Percentiles rank a stretch among this genome's conserved stretches.
Evolutionary conservation across 1,284 basidiomycete genomes (phyloP).

Genomic region (Veloporphyrellus conicus): DNA sequence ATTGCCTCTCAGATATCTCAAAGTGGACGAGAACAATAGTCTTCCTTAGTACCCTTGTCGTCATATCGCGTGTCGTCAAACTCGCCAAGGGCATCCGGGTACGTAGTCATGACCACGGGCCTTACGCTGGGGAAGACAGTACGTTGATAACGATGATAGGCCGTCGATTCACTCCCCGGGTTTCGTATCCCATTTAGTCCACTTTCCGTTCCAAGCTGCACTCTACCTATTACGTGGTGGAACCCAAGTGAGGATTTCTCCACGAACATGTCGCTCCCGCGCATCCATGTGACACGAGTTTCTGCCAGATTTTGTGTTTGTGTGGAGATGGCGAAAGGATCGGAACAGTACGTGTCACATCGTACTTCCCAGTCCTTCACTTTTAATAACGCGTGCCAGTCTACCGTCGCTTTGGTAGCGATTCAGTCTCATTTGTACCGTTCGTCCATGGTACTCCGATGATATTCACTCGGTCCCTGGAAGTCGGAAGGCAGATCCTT

Average conservation of each 20-base stretch:
- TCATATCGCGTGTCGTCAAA: conserved; percentile 15
- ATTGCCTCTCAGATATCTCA: conserved; percentile 17
- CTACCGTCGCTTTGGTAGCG: neutral
- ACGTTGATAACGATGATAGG: conserved; percentile 12
- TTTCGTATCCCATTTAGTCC: conserved; percentile 40
- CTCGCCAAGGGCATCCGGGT: conserved; percentile 14
- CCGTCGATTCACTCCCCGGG: conserved; percentile 37
- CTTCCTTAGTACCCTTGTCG: conserved; percentile 1
- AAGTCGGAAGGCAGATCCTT: neutral
- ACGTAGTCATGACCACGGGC: neutral
- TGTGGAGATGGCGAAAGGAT: neutral
- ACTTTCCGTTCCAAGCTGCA: conserved; percentile 34
- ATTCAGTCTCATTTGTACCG: neutral
- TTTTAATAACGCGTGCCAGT: neutral
- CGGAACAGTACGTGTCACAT: neutral
- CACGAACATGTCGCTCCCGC: conserved; percentile 37
- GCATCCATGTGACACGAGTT: neutral
- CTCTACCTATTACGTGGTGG: conserved; percentile 43
- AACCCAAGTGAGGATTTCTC: conserved; percentile 33
- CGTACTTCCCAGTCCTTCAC: neutral
- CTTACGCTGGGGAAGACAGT: neutral
- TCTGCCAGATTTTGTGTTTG: neutral
- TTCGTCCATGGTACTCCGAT: neutral
- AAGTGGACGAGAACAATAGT: neutral
- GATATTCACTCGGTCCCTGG: neutral